Evolutionary conservation across 2,329 filamentous ascomycete genomes (phyloP).

Genomic region (Coleophoma eucalyptorum): DNA sequence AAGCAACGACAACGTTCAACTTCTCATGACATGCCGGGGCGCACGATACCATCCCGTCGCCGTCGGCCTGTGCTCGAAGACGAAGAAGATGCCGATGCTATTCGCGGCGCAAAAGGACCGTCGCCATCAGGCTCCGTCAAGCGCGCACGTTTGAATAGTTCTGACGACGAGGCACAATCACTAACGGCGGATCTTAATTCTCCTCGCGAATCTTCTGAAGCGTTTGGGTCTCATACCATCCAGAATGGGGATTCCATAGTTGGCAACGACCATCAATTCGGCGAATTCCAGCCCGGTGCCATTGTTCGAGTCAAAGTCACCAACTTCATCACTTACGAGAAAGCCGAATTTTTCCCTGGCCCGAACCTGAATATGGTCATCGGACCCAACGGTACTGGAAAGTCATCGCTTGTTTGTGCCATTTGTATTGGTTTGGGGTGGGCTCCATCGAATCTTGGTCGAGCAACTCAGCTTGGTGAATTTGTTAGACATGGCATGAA

Average conservation of each 20-base stretch:
- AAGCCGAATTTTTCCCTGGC: conserved; percentile 85
- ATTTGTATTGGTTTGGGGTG: conserved; percentile 92
- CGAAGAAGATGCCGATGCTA: conserved; percentile 17
- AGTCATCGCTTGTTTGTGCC: conserved; percentile 94
- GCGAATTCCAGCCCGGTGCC: conserved; percentile 57
- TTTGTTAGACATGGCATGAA: conserved; percentile 88
- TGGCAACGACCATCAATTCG: conserved; percentile 7
- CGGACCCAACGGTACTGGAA: conserved; percentile 96
- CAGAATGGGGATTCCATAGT: conserved; percentile 2
- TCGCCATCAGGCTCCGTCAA: conserved; percentile 11
- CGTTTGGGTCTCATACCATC: background rate
- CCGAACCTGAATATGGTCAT: conserved; percentile 98
- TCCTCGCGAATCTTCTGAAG: background rate
- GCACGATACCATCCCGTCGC: conserved; percentile 9
- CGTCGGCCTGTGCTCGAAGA: conserved; percentile 18
- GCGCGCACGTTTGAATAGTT: conserved; percentile 18
- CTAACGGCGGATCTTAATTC: background rate
- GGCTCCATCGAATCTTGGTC: conserved; percentile 75
- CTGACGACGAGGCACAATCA: background rate
- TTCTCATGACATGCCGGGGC: conserved; percentile 6
- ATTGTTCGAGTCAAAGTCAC: conserved; percentile 82
- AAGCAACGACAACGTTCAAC: background rate
- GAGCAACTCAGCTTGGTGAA: conserved; percentile 79
- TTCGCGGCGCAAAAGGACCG: conserved; percentile 11
- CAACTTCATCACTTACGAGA: conserved; percentile 94